Evolutionary conservation across 768 basidiomycete species (phyloP).

Genomic region (Mycena olivaceomarginata): DNA sequence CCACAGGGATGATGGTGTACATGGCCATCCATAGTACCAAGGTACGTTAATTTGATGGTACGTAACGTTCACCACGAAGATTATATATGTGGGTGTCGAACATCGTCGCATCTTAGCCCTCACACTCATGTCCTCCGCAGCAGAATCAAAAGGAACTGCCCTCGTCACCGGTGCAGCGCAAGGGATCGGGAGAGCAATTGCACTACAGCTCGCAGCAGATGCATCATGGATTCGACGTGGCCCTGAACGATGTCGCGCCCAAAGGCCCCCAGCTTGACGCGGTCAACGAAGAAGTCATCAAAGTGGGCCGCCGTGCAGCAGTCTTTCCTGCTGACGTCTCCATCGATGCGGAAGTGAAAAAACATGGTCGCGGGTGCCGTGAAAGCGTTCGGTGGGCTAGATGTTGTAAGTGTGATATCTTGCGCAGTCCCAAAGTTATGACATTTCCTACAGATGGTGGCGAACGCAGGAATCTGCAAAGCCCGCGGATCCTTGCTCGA

Average conservation of each 20-base stretch:
- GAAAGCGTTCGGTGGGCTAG: slow-evolving; percentile 48
- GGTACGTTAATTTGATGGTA: background rate
- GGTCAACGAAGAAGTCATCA: slow-evolving; percentile 47
- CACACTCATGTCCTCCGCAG: background rate
- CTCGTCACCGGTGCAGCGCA: no score
- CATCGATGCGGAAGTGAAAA: slow-evolving; percentile 39
- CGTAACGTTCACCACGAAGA: no score
- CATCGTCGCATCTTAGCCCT: background rate
- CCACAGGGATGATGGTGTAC: slow-evolving; percentile 3
- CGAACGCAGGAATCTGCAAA: slow-evolving; percentile 35
- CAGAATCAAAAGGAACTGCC: background rate
- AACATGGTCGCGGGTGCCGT: no score
- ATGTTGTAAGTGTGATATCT: slow-evolving; percentile 40
- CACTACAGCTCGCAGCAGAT: slow-evolving; percentile 48
- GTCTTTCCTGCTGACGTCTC: slow-evolving; percentile 48
- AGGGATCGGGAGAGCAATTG: no score
- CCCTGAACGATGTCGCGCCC: slow-evolving; percentile 50
- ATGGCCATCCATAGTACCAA: background rate
- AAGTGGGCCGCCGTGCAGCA: slow-evolving; percentile 38
- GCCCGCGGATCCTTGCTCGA: background rate
- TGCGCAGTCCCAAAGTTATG: background rate
- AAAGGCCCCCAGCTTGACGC: slow-evolving; percentile 35
- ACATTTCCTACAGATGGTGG: slow-evolving; percentile 28
- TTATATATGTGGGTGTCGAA: background rate
- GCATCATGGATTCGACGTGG: slow-evolving; percentile 55